Percentiles rank a stretch among this genome's conserved stretches.
Evolutionary conservation across 108 stramenopile species (phyloP).

Genomic region (Nannochloropsis granulata): DNA sequence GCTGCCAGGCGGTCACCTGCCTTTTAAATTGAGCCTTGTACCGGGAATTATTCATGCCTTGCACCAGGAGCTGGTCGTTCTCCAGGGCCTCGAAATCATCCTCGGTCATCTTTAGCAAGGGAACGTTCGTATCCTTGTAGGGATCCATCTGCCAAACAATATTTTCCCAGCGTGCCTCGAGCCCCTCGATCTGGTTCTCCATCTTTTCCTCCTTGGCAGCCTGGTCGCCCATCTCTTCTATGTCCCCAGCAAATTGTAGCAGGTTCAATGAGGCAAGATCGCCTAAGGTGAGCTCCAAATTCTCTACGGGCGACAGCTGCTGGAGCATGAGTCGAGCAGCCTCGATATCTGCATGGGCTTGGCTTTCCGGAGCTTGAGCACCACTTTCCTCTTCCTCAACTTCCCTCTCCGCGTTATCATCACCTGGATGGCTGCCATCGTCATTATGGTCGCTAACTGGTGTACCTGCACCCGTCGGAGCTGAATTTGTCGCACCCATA

Average conservation of each 20-base stretch:
- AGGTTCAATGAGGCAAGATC: constrained; percentile 48
- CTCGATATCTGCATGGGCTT: too few relatives aligned
- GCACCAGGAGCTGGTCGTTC: constrained; percentile 53
- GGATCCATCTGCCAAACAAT: constrained; percentile 46
- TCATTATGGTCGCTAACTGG: not conserved
- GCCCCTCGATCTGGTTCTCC: constrained; percentile 42
- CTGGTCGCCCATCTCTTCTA: constrained; percentile 60
- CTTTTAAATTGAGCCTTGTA: constrained; percentile 48
- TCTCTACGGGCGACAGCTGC: constrained; percentile 45
- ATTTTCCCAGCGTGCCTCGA: constrained; percentile 47
- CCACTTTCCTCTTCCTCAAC: not conserved
- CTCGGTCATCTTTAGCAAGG: constrained; percentile 49
- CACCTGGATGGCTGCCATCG: not conserved
- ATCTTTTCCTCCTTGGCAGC: constrained; percentile 65
- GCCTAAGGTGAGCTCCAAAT: constrained; percentile 43
- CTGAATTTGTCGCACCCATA: not conserved
- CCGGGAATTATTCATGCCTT: constrained; percentile 54
- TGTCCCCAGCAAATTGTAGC: constrained; percentile 48
- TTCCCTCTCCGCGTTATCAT: not conserved
- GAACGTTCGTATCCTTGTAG: constrained; percentile 48
- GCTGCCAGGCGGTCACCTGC: constrained; percentile 48
- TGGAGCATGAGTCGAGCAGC: not conserved
- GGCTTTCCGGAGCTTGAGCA: too few relatives aligned
- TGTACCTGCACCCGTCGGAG: not conserved
- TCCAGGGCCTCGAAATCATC: constrained; percentile 64